These are phyloP conservation scores for Macrophomina pseudophaseolina DNA, from an alignment of 2,329 filamentous ascomycete genomes.

Conservation along the genomic window DNA sequence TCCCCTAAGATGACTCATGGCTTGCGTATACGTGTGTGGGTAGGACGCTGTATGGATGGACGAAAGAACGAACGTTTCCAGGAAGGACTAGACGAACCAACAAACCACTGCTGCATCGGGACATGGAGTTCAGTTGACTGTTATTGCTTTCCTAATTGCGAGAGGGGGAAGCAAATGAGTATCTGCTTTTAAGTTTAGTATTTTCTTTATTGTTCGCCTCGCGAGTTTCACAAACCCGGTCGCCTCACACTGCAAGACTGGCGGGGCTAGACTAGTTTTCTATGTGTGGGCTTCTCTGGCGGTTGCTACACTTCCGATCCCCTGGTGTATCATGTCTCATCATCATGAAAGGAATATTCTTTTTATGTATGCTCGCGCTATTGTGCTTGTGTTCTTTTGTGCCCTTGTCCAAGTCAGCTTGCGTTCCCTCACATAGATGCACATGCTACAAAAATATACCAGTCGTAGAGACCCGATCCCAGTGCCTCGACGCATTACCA, in stretches of 20 bases:
- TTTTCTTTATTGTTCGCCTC: neutral
- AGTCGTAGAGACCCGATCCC: neutral
- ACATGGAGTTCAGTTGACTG: constrained; percentile 15
- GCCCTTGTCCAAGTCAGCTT: neutral
- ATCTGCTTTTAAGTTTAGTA: neutral
- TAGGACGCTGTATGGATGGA: constrained; percentile 10
- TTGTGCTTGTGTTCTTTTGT: neutral
- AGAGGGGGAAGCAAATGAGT: neutral
- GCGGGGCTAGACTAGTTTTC: neutral
- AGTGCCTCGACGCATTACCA: too few relatives aligned
- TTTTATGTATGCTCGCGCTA: neutral
- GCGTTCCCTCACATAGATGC: neutral
- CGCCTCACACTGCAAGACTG: neutral
- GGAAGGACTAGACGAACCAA: constrained; percentile 21
- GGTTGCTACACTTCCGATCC: neutral
- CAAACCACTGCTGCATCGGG: constrained; percentile 18
- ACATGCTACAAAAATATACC: neutral
- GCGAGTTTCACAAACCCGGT: neutral
- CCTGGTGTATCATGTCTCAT: neutral
- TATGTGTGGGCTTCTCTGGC: neutral
- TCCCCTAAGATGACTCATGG: constrained; percentile 3
- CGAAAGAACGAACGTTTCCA: constrained; percentile 3
- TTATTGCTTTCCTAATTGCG: neutral
- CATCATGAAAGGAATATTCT: neutral
- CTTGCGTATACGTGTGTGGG: constrained; percentile 13